Base-by-base conservation (phyloP, 2,329 filamentous ascomycete genomes). In the Aspergillus pseudotamarii region DNA sequence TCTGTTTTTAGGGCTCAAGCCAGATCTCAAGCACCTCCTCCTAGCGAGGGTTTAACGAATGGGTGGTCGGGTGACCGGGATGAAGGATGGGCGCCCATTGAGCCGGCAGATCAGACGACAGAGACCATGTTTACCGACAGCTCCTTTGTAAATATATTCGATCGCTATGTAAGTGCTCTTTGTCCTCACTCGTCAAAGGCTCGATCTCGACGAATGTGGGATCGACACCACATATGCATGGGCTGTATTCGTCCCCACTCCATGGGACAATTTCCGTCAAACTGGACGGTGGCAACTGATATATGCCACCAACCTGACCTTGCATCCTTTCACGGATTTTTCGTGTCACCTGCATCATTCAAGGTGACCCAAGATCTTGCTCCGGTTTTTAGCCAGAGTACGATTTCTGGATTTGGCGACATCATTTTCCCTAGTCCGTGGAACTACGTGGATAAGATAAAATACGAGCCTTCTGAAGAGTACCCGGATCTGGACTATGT, bases 241-340 rank as follows among this genome's bases (percentile, higher is more conserved):
- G 79, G 81, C 2, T 94, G 91, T 73, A 80, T 83, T 2, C 78
- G 80, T 8, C 85, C 85, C 0, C 90, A 94, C 71, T 90, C 91
- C 0, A 79, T 86, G 21, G 88, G 86, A 2, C 87, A 88, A 26
- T 91, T 92, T 69, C 78, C 93, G 6, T 80, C 82, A 5, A 83
- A 91, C 68, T 94, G 90, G 88, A 81, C 83, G 1, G 73, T 83
- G 10, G 86, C 89, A 6, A 84, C 88, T 6, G 85, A 92, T 54
- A 83, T 90, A 32, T 96, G 92, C 73, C 86, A 90, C 64, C 92
- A 95, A 71, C 90, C 92, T 1, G 92, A 95, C 66, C 80, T 94
- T 36, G 85, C 87, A 32, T 84, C 89, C 64, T 82, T 94, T 1
- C 91, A 94, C 70, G 90, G 91, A 48, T 88, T 94, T 71, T 88